Evolutionary conservation across 2,329 filamentous ascomycete genomes (phyloP).

Genomic region (Metarhizium sp.): DNA sequence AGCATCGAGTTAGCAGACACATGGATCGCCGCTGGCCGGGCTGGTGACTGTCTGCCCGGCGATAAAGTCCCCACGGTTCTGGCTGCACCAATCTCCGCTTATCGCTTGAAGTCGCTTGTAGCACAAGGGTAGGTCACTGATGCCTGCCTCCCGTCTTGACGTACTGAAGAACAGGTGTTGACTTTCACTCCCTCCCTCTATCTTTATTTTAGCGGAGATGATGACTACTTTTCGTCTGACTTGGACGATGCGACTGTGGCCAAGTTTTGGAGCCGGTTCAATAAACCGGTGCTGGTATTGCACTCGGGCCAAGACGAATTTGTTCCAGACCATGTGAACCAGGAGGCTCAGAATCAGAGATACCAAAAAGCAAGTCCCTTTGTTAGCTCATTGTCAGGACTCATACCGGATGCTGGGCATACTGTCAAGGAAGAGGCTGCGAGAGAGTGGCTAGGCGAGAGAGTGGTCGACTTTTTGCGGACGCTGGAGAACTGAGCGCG

Average conservation of each 20-base stretch:
- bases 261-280: constrained; percentile 56
- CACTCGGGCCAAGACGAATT: constrained; percentile 59
- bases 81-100: constrained; percentile 39
- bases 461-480: constrained; percentile 36
- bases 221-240: constrained; percentile 84
- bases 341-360: constrained; percentile 42
- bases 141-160: neutral
- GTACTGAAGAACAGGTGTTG: neutral
- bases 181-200: neutral
- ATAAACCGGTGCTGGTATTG: constrained; percentile 52
- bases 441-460: constrained; percentile 39
- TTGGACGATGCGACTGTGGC: constrained; percentile 46
- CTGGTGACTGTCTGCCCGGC: constrained; percentile 44
- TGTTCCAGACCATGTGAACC: constrained; percentile 49
- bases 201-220: constrained; percentile 48
- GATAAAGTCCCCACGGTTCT: constrained; percentile 31
- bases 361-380: constrained; percentile 42
- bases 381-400: constrained; percentile 40
- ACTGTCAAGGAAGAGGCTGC: constrained; percentile 35
- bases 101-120: constrained; percentile 40
- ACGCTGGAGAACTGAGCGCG: constrained; percentile 10
- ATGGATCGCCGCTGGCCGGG: constrained; percentile 46
- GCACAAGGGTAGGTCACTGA: constrained; percentile 35
- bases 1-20: constrained; percentile 39
- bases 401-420: constrained; percentile 44